Base-by-base conservation (phyloP, 495 filamentous ascomycete genomes). In the Pyrenopolyporus hunteri region DNA sequence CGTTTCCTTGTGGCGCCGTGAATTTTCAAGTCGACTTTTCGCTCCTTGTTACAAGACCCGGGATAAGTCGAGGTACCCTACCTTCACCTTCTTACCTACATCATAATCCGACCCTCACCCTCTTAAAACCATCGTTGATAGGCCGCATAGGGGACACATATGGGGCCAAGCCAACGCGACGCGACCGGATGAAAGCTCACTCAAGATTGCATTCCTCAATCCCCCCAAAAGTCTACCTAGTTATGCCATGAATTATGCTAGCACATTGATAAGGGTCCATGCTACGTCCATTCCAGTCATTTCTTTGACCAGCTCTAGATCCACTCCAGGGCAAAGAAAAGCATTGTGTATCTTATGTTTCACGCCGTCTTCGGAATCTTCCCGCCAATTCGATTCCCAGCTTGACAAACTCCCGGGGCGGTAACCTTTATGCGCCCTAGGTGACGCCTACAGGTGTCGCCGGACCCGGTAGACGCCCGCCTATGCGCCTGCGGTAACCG, bases 361-460 rank as follows among this genome's bases (percentile, higher is more conserved):
- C 28, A 59, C 40, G 14, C 63, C 63, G 63, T 61, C 57, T 66
- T 57, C 63, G 63, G 63, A 66, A 60, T 31, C 16, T 49, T 46
- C 40, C 25, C 31, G 33, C 20, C 42, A 29, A 53, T 32, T 52
- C 40, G 2, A 46, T 45, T 46, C 56, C 49, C 37, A 26, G 1
- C 45, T 56, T 33, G 42, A 66, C 63, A 60, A 66, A n/a, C n/a
- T n/a, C 57, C 57, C 57, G 51, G 63, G 63, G 33, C 19, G 14
- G 37, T 23, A 43, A 60, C 32, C 52, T 66, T 65, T 65, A 65
- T 65, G 50, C 50, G 51, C 23, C 32, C 20, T 9, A 45, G 44
- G 35, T 13, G 17, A 57, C 48, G 19, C 37, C 39, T 49, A 66
- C 63, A 52, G 49, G 50, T 43, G 46, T 66, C 46, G 57, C 63